Evolutionary conservation across 352 stramenopile genomes (phyloP), one percentile per base, ranked within the genome.

Genomic region (Phytopythium oedochilum): DNA sequence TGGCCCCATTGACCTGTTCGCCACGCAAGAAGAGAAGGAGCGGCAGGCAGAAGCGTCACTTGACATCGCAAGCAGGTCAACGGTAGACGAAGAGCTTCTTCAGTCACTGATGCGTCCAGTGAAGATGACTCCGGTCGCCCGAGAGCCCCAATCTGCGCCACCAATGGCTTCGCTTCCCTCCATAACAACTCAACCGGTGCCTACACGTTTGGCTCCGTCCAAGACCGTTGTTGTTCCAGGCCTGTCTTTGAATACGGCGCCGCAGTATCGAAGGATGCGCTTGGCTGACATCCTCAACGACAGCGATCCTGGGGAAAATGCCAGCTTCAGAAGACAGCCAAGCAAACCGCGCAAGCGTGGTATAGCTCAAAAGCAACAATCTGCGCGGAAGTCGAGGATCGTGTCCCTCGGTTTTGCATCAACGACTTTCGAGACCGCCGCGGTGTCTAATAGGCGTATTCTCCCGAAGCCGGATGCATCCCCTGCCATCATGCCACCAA

Each of bases 251-350:
- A 56, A 51, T 23, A 46, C 51, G 15, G 7, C 45, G 20, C 31
- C 60, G 23, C 45, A 34, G 14, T 48, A 38, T 0, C 58, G 64
- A 3, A 35, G 59, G 35, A 2, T 76, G 23, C 57, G 38, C 31
- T 71, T 76, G 57, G 58, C 43, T 43, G 61, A 71, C 58, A 53
- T 76, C 47, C 59, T 76, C 18, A 71, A 73, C 47, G 45, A 42
- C 8, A 28, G n/a, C 20, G 26, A 43, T 20, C 26, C 47, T 20
- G 22, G 47, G 17, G 20, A 51, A 7, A 51, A 7, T 10, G 7
- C 10, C 45, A 51, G 26, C 8, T 18, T 12, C 8, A 51, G 26
- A 25, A n/a, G 12, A 28, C 2, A 20, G 8, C 8, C 45, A 39
- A 39, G 28, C 5, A 38, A 39, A 15, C 7, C 39, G 20, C 39